Evolutionary conservation across 768 basidiomycete species (phyloP), one percentile per base, ranked within the genome.

Genomic region (Tricholoma furcatifolium): DNA sequence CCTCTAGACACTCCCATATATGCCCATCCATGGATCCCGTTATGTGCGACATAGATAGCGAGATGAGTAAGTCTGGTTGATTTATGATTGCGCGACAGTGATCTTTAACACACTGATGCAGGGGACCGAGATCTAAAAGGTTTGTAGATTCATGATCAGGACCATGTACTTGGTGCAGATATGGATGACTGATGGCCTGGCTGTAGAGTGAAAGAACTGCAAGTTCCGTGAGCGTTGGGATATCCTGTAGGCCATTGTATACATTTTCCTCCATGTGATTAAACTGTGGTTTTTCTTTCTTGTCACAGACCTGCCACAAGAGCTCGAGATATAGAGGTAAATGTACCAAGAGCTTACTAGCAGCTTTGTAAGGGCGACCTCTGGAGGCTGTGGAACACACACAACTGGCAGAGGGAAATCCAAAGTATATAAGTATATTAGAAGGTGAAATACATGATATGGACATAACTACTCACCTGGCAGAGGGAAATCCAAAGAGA

Each of bases 191-290:
- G 32, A 73, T 53, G n/a, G 57, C 44, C 44, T 67, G 57, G n/a
- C 53, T 15, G 48, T 69, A 71, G 0, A 69, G 17, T 2, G 55
- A 51, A 11, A 70, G 34, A 11, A 58, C 65, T 31, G 47, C 55
- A 9, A 74, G 58, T 43, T 72, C 70, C 1, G 66, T 62, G 12
- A 58, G 51, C 15, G 69, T 73, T 24, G 60, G 31, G 12, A 30
- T 47, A 47, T 66, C 60, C 7, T 63, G 35, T 4, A 73, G 60
- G 2, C 59, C 67, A 2, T 60, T 53, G 35, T 51, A 57, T 3
- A 70, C n/a, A 54, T 72, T 70, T 5, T 48, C 8, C 31, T 72
- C 68, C 4, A 68, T 58, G 32, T 66, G 57, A 23, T 40, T 64
- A 14, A 55, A 65, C 0, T 45, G 48, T 15, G 31, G 51, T 1